A percentile compares a stretch with the other conserved stretches of the same genome.
Conservation (phyloP, 2,329 filamentous ascomycete genomes). For the Myriosclerotinia duriaeana region DNA sequence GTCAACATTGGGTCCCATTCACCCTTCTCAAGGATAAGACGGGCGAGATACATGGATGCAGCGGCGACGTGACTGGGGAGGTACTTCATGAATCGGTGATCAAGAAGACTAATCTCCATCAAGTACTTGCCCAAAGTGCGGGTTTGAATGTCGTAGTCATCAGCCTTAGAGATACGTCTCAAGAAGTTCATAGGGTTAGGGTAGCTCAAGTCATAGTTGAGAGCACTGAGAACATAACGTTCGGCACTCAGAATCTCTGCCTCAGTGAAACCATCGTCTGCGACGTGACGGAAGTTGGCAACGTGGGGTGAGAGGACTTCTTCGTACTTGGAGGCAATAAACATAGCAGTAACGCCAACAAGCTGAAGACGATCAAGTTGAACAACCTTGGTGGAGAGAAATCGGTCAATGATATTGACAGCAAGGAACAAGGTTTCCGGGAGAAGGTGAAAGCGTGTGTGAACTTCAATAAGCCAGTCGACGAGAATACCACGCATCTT, state of each 20-base stretch:
- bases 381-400: constrained; percentile 92
- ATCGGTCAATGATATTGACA: constrained; percentile 98
- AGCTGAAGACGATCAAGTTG: constrained; percentile 94
- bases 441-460: constrained; percentile 91
- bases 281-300: constrained; percentile 93
- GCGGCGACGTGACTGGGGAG: constrained; percentile 88
- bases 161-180: constrained; percentile 96
- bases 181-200: constrained; percentile 99
- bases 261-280: constrained; percentile 93
- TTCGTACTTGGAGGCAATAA: constrained; percentile 98
- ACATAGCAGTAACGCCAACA: constrained; percentile 98
- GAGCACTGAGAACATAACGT: constrained; percentile 83
- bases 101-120: constrained; percentile 92
- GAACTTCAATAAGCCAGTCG: constrained; percentile 98
- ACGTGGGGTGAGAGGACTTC: constrained; percentile 97
- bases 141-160: constrained; percentile 98
- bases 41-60: constrained; percentile 90
- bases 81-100: constrained; percentile 89
- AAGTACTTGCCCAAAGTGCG: constrained; percentile 97
- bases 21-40: constrained; percentile 85
- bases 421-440: constrained; percentile 96
- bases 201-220: constrained; percentile 97
- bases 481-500: constrained; percentile 97
- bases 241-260: constrained; percentile 96
- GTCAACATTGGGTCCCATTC: constrained; percentile 87